Evolutionary conservation across 768 basidiomycete genomes (phyloP).

Genomic region (Omphalotus guepiniiformis): DNA sequence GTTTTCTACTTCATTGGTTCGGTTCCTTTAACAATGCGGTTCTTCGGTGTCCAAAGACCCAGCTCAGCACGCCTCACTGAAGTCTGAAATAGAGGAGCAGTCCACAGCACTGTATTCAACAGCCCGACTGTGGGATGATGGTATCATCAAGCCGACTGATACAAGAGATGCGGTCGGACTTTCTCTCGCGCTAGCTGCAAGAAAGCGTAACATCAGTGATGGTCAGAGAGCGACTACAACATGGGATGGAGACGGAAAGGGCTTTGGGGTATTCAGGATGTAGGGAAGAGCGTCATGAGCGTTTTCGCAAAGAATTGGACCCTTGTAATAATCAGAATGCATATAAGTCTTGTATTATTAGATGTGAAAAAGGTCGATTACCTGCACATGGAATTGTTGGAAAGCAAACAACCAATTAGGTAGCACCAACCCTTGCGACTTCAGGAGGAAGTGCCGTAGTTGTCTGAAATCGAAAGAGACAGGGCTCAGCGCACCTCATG

Average conservation of each 20-base stretch:
- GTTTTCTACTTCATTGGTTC: too few relatives aligned
- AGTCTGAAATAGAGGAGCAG: constrained; percentile 83
- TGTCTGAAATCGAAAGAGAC: too few relatives aligned
- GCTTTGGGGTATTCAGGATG: constrained; percentile 93
- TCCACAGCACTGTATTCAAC: constrained; percentile 86
- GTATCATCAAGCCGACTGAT: constrained; percentile 85
- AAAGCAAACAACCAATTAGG: too few relatives aligned
- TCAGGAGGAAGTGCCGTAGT: too few relatives aligned
- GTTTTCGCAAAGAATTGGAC: too few relatives aligned
- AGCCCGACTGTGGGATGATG: constrained; percentile 93
- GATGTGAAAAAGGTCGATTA: too few relatives aligned
- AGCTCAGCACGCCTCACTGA: constrained; percentile 66
- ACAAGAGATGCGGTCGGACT: constrained; percentile 87
- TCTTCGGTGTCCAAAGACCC: constrained; percentile 61
- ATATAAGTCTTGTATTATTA: too few relatives aligned
- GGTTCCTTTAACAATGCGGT: too few relatives aligned
- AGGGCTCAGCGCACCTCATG: too few relatives aligned
- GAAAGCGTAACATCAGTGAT: constrained; percentile 23
- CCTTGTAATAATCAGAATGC: neutral
- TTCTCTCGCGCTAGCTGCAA: constrained; percentile 74
- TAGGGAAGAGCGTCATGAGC: too few relatives aligned
- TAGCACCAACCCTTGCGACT: too few relatives aligned
- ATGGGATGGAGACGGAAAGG: constrained; percentile 67
- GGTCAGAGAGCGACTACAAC: constrained; percentile 36
- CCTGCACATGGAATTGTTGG: too few relatives aligned